Evolutionary conservation across 345 rosid genomes (phyloP).

Genomic region (Theobroma cacao): DNA sequence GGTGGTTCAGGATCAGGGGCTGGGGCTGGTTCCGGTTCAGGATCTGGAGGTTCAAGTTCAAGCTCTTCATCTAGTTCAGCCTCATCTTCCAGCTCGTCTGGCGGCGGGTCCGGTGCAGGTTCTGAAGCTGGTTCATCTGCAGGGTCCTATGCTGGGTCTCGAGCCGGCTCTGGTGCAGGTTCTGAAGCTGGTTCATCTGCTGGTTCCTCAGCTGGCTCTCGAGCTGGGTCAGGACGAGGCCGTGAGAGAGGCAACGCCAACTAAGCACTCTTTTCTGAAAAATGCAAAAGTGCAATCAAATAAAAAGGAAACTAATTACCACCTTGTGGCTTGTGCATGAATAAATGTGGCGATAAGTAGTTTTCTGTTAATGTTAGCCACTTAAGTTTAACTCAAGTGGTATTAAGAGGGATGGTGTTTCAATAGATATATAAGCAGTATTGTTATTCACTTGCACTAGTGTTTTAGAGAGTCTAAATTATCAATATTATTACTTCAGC

Average conservation of each 20-base stretch:
- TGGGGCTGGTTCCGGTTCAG: constrained; percentile 42
- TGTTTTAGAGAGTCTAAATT: no score
- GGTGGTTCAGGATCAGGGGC: constrained; percentile 40
- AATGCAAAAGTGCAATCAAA: neutral
- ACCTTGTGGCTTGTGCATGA: neutral
- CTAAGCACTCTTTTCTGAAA: neutral
- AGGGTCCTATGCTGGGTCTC: constrained; percentile 42
- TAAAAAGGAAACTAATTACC: neutral
- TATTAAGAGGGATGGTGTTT: no score
- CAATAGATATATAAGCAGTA: no score
- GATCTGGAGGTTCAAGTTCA: constrained; percentile 39
- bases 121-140: constrained; percentile 39
- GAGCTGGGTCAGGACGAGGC: constrained; percentile 35
- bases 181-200: constrained; percentile 38
- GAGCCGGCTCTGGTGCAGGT: constrained; percentile 42
- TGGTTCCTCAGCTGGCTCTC: constrained; percentile 46
- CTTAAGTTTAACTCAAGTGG: neutral
- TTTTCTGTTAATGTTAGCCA: neutral
- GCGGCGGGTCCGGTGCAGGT: constrained; percentile 29
- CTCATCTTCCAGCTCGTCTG: constrained; percentile 30
- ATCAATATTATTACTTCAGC: no score
- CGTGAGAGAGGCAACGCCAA: neutral
- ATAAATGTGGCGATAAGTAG: neutral
- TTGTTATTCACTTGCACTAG: no score
- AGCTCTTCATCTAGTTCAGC: constrained; percentile 44